These are phyloP conservation scores for Phylloporus sp. DNA, from an alignment of 768 basidiomycete species.

Conservation along the genomic window DNA sequence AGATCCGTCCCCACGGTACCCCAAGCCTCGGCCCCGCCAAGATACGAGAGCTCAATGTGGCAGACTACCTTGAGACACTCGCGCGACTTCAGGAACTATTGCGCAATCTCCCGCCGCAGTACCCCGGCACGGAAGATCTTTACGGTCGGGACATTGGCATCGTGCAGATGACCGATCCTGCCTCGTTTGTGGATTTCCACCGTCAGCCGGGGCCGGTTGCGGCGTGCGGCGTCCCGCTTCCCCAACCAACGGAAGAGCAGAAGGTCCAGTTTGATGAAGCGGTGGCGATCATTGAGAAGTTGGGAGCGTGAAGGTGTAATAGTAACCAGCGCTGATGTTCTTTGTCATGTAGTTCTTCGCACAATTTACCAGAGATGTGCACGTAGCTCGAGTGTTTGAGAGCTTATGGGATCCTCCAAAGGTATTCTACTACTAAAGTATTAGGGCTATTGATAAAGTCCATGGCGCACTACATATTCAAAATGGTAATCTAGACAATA, in stretches of 20 bases:
- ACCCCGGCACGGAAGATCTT: constrained; percentile 61
- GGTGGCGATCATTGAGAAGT: constrained; percentile 56
- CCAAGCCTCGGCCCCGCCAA: constrained; percentile 39
- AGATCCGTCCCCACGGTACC: constrained; percentile 46
- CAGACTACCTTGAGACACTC: constrained; percentile 5
- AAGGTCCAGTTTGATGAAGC: constrained; percentile 66
- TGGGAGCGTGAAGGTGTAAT: constrained; percentile 27
- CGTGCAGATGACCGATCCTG: constrained; percentile 37
- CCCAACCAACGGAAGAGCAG: constrained; percentile 57
- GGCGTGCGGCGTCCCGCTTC: constrained; percentile 42
- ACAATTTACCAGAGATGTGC: too few relatives aligned
- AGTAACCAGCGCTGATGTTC: background rate
- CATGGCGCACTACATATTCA: too few relatives aligned
- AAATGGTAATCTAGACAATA: too few relatives aligned
- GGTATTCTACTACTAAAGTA: too few relatives aligned
- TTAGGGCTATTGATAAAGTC: too few relatives aligned
- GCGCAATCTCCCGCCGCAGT: constrained; percentile 36
- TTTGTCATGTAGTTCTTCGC: background rate
- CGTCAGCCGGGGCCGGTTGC: constrained; percentile 46
- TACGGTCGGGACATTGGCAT: constrained; percentile 69
- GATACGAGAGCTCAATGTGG: constrained; percentile 43
- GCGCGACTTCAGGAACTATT: constrained; percentile 52
- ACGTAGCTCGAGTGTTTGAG: too few relatives aligned
- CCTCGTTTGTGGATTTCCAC: background rate
- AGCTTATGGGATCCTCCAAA: too few relatives aligned